These are phyloP conservation scores for Mycena belliarum DNA, from an alignment of 768 basidiomycete genomes.

Conservation along the genomic window DNA sequence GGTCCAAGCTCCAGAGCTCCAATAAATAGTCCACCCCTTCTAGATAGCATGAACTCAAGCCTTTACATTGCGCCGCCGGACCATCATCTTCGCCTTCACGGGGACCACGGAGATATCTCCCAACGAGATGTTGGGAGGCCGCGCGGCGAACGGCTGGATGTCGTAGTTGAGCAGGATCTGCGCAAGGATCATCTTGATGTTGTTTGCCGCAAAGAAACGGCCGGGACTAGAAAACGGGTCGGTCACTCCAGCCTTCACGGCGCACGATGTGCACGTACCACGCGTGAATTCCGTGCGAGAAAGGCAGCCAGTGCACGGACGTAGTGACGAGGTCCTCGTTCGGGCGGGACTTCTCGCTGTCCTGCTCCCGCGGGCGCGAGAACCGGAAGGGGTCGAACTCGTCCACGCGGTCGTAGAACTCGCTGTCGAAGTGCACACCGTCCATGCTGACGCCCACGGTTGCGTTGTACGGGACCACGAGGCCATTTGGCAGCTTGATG, in stretches of 20 bases:
- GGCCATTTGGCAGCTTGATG: slow-evolving; percentile 14
- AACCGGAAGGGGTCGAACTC: slow-evolving; percentile 20
- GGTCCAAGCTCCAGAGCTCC: too few relatives aligned
- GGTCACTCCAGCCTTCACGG: not conserved
- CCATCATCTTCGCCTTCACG: slow-evolving; percentile 14
- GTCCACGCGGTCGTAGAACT: slow-evolving; percentile 1
- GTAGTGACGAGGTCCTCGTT: slow-evolving; percentile 15
- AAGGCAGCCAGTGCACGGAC: slow-evolving; percentile 8
- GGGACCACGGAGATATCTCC: slow-evolving; percentile 16
- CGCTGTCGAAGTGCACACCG: slow-evolving; percentile 19
- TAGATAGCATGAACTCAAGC: not conserved
- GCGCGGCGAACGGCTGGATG: slow-evolving; percentile 4
- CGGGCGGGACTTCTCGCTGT: slow-evolving; percentile 9
- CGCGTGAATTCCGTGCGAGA: slow-evolving; percentile 13
- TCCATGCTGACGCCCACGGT: slow-evolving; percentile 17
- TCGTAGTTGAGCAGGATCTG: slow-evolving; percentile 22
- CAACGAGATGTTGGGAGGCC: slow-evolving; percentile 13
- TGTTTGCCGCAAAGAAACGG: slow-evolving; percentile 20
- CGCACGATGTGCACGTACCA: not conserved
- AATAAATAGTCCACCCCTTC: too few relatives aligned
- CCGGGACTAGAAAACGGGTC: slow-evolving; percentile 10
- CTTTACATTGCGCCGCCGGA: slow-evolving; percentile 10
- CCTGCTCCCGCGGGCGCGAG: slow-evolving; percentile 12
- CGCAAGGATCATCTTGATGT: slow-evolving; percentile 20
- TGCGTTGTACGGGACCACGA: slow-evolving; percentile 14